Evolutionary conservation across 345 rosid genomes (phyloP).

Genomic region (Gossypium australe): DNA sequence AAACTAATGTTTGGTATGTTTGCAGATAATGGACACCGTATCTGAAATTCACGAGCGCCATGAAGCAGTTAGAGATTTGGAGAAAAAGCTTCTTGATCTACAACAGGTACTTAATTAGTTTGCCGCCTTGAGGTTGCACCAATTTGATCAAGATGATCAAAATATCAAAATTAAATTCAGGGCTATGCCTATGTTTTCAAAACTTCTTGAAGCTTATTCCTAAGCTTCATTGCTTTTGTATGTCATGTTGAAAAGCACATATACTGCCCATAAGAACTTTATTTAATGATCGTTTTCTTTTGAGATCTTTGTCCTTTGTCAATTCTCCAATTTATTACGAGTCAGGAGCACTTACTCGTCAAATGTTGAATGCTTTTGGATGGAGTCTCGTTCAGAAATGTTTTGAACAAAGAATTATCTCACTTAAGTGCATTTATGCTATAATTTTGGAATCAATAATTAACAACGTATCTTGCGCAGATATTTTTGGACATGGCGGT

Average conservation of each 20-base stretch:
- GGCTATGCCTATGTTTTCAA: background rate
- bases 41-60: slow-evolving; percentile 99
- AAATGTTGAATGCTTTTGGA: background rate
- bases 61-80: slow-evolving; percentile 86
- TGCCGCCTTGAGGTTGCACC: background rate
- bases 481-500: slow-evolving; percentile 95
- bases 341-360: background rate
- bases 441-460: background rate
- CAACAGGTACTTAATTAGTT: slow-evolving; percentile 61
- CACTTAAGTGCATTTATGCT: background rate
- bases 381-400: background rate
- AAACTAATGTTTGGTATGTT: slow-evolving; percentile 2
- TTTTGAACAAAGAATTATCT: background rate
- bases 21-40: slow-evolving; percentile 86
- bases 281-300: background rate
- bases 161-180: background rate
- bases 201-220: background rate
- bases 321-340: background rate
- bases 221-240: background rate
- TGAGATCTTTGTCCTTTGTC: background rate
- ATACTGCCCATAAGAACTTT: background rate
- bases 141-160: background rate
- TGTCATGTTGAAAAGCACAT: background rate
- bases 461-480: slow-evolving; percentile 33
- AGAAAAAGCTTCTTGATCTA: slow-evolving; percentile 78